A percentile compares a stretch with the other conserved stretches of the same genome.
Conservation (phyloP, 2,329 filamentous ascomycete species). For the Xylariaceae sp. region DNA sequence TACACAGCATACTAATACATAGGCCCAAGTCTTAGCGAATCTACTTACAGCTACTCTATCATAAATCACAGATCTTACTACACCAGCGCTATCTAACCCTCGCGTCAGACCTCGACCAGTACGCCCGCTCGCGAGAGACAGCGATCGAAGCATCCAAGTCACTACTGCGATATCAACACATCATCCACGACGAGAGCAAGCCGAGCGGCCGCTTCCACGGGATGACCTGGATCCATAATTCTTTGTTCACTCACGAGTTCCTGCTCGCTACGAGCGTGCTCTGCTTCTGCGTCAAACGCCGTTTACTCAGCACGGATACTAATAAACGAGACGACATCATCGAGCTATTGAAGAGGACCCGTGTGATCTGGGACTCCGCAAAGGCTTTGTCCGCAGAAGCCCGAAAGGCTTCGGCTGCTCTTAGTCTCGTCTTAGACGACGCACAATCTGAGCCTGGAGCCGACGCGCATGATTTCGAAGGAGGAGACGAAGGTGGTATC, state of each 20-base stretch:
- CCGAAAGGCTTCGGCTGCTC: background rate
- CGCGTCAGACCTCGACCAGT: background rate
- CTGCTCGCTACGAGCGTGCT: background rate
- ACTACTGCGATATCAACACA: background rate
- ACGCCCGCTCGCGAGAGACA: background rate
- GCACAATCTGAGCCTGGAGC: background rate
- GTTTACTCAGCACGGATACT: background rate
- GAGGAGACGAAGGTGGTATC: too few species aligned
- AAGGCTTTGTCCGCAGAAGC: background rate
- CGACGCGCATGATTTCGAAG: background rate
- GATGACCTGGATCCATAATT: background rate
- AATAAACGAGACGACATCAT: background rate
- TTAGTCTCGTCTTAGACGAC: background rate
- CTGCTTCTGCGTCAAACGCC: background rate
- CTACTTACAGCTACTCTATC: background rate
- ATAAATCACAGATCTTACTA: background rate
- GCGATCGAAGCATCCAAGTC: background rate
- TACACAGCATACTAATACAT: background rate
- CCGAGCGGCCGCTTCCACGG: background rate
- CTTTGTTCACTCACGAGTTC: background rate
- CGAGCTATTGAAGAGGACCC: background rate
- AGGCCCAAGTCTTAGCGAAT: background rate
- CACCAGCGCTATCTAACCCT: background rate
- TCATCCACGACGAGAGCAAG: background rate
- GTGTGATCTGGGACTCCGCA: background rate